Percentiles rank a stretch among this genome's conserved stretches.
These are phyloP conservation scores for Fusarium penzigii DNA, from an alignment of 2,329 filamentous ascomycete genomes.

Conservation along the genomic window DNA sequence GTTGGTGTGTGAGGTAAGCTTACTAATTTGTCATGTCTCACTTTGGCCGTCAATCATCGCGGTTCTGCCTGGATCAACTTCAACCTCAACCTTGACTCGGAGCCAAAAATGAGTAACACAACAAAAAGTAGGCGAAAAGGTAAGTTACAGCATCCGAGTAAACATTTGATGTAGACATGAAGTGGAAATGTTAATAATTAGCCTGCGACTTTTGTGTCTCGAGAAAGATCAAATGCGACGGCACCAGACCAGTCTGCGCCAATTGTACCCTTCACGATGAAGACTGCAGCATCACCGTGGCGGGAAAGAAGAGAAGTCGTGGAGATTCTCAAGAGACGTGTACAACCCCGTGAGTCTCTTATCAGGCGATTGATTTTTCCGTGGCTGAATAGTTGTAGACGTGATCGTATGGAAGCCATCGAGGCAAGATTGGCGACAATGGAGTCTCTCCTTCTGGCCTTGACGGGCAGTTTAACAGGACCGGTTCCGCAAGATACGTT, in stretches of 20 bases:
- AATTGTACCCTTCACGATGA: conserved; percentile 40
- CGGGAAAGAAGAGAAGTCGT: conserved; percentile 5
- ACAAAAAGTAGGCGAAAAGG: not conserved
- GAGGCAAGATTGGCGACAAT: conserved; percentile 22
- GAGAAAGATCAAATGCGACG: conserved; percentile 44
- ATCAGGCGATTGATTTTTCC: too few relatives aligned
- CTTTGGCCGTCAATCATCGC: too few relatives aligned
- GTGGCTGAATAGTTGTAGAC: not conserved
- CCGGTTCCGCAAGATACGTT: too few relatives aligned
- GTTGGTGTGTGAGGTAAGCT: too few relatives aligned
- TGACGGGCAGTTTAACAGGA: not conserved
- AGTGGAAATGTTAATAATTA: not conserved
- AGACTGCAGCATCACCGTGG: conserved; percentile 26
- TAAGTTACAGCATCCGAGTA: not conserved
- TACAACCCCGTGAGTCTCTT: too few relatives aligned
- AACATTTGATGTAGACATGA: too few relatives aligned
- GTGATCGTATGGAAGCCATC: conserved; percentile 13
- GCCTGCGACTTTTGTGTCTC: conserved; percentile 41
- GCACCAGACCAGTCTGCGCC: conserved; percentile 39
- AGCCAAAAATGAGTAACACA: not conserved
- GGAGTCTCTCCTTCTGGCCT: conserved; percentile 13
- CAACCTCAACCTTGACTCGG: not conserved
- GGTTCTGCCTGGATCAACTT: not conserved
- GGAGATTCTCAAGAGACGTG: too few relatives aligned
- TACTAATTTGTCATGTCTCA: too few relatives aligned